Percentiles rank a stretch among this genome's conserved stretches.
These are phyloP conservation scores for Hemileccinum hortonii DNA, from an alignment of 1,284 basidiomycete species.

Conservation along the genomic window DNA sequence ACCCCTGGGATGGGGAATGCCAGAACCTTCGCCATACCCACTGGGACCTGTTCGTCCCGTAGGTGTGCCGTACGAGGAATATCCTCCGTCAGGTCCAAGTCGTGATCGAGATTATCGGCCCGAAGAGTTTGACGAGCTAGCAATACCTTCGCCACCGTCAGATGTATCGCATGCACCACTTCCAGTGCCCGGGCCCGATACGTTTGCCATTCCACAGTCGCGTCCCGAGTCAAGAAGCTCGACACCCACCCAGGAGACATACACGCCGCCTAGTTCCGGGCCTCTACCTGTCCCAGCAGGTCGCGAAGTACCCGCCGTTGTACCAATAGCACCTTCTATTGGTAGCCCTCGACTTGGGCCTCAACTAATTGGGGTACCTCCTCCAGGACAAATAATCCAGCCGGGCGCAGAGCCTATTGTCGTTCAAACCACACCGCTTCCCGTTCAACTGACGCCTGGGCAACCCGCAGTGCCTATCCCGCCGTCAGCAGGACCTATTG, in stretches of 20 bases:
- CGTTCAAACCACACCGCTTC: slow-evolving; percentile 9
- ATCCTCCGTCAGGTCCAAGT: slow-evolving; percentile 3
- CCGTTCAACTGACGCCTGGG: slow-evolving; percentile 2
- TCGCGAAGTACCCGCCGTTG: slow-evolving; percentile 15
- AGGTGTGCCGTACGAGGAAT: slow-evolving; percentile 13
- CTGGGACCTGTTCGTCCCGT: slow-evolving; percentile 20
- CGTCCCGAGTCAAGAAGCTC: slow-evolving; percentile 14
- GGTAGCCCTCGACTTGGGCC: slow-evolving; percentile 1
- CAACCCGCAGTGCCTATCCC: not conserved
- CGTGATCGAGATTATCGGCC: slow-evolving; percentile 5
- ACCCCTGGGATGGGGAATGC: slow-evolving; percentile 24
- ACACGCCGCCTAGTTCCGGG: slow-evolving; percentile 16
- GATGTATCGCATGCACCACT: slow-evolving; percentile 17
- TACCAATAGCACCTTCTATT: slow-evolving; percentile 15
- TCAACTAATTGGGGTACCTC: slow-evolving; percentile 15
- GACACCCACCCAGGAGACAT: slow-evolving; percentile 28
- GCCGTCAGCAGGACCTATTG: slow-evolving; percentile 5
- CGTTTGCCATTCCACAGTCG: slow-evolving; percentile 18
- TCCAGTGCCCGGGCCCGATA: slow-evolving; percentile 22
- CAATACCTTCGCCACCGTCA: slow-evolving; percentile 25
- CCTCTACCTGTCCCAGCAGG: slow-evolving; percentile 11
- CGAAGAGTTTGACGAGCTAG: slow-evolving; percentile 18
- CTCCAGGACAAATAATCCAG: slow-evolving; percentile 23
- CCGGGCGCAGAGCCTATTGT: slow-evolving; percentile 10
- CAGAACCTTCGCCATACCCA: slow-evolving; percentile 21